phyloP scores from a whole-genome alignment of 202 grass and related monocot species.

The Miscanthus sacchariflorus region DNA sequence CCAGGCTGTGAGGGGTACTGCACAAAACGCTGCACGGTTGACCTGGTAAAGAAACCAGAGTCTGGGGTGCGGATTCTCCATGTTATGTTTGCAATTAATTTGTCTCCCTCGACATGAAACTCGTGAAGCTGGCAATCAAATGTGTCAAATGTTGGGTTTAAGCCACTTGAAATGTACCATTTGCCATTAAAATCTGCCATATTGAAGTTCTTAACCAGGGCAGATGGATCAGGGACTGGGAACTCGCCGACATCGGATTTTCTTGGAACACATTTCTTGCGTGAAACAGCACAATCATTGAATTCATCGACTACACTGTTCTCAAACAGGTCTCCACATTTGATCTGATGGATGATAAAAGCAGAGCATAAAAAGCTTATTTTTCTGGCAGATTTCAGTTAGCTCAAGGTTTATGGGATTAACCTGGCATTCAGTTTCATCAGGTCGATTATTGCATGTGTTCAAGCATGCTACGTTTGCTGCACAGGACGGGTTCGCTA shows the following conservation, averaged over 20 bases:
- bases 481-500: conserved; percentile 95
- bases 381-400: neutral
- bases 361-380: conserved; percentile 15
- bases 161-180: conserved; percentile 95
- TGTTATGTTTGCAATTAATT: conserved; percentile 70
- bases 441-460: conserved; percentile 90
- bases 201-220: conserved; percentile 80
- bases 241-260: conserved; percentile 93
- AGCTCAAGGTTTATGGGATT: conserved; percentile 11
- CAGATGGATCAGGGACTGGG: conserved; percentile 70
- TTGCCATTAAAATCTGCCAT: conserved; percentile 90
- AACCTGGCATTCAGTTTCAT: conserved; percentile 99
- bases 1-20: conserved; percentile 79
- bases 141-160: conserved; percentile 91
- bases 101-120: conserved; percentile 82
- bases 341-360: conserved; percentile 64
- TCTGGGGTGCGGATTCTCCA: conserved; percentile 89
- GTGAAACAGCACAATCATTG: conserved; percentile 94
- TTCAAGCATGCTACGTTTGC: conserved; percentile 97
- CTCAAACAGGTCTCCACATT: conserved; percentile 94
- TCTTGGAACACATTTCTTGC: conserved; percentile 91
- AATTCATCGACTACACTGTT: conserved; percentile 93
- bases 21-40: conserved; percentile 68
- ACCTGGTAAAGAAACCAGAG: conserved; percentile 83
- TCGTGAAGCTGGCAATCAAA: conserved; percentile 96